Percentiles rank a stretch among this genome's conserved stretches.
Evolutionary conservation across 139 green algal genomes (phyloP).

Genomic region (Volvox reticuliferus): DNA sequence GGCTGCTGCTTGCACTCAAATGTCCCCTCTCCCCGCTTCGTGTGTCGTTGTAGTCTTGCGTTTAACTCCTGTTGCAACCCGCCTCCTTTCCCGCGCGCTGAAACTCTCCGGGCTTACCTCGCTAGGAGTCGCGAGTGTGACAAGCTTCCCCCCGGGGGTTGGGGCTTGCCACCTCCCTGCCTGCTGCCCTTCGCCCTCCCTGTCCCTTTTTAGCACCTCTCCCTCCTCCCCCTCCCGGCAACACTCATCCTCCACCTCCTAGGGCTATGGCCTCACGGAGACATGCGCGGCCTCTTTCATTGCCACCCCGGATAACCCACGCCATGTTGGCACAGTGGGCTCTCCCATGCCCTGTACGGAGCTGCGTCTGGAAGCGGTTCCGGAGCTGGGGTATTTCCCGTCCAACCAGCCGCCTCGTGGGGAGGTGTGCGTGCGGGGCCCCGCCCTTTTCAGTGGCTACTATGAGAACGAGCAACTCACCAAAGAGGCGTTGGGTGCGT

Average conservation of each 20-base stretch:
- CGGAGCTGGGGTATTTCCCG: slow-evolving; percentile 73
- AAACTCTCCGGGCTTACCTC: too few relatives aligned
- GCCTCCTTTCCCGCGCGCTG: too few relatives aligned
- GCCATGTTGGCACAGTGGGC: slow-evolving; percentile 82
- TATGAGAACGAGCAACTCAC: slow-evolving; percentile 85
- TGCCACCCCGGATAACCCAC: slow-evolving; percentile 61
- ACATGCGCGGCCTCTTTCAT: slow-evolving; percentile 90
- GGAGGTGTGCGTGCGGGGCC: slow-evolving; percentile 87
- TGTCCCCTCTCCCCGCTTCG: too few relatives aligned
- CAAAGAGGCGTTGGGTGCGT: slow-evolving; percentile 75
- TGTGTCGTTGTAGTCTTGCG: too few relatives aligned
- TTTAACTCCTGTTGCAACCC: too few relatives aligned
- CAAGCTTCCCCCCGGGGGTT: too few relatives aligned
- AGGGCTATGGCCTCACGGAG: slow-evolving; percentile 89
- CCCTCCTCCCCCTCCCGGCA: too few relatives aligned
- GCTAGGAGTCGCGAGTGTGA: too few relatives aligned
- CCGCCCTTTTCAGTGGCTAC: slow-evolving; percentile 85
- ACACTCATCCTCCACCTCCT: background rate
- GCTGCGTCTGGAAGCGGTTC: slow-evolving; percentile 83
- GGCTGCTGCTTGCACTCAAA: too few relatives aligned
- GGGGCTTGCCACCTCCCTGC: too few relatives aligned
- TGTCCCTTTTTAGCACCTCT: too few relatives aligned
- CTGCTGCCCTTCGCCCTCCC: too few relatives aligned
- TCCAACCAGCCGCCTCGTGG: slow-evolving; percentile 65
- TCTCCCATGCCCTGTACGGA: slow-evolving; percentile 73